Base-by-base conservation (phyloP, 2,329 filamentous ascomycete genomes). In the Cladosporium sp. region DNA sequence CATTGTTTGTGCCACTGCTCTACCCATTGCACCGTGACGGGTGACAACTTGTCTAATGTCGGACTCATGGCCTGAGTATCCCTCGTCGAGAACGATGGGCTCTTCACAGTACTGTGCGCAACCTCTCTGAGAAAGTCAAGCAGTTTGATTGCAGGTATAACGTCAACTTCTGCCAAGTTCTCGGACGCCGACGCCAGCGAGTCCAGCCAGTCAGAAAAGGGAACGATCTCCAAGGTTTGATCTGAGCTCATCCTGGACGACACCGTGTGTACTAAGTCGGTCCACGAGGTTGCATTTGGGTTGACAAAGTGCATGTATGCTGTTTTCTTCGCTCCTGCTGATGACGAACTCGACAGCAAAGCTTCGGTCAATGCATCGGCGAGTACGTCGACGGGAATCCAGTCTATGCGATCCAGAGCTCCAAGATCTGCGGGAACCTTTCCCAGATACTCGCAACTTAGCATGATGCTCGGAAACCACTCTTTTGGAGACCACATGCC, bases 361-460 rank as follows among this genome's bases (percentile, higher is more conserved):
- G n/a, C n/a, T n/a, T n/a, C n/a, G n/a, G n/a, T n/a, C n/a, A 74
- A 50, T 2, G 70, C 64, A 2, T 66, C 58, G 2, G 68, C 67
- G 4, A 72, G 60, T 0, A 67, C 27, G 42, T 77, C 73, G 9
- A 73, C 65, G 0, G 73, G 73, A 2, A 76, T 53, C 72, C 73
- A 77, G 45, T 74, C 69, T 2, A 76, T 59, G 1, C 53, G 53
- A 4, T 59, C 57, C 15, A 69, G 56, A 1, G 58, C 30, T 1
- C 68, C 69, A 3, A 76, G 55, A 5, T 60, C 54, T 3, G 62
- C 57, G 0, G 74, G 73, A 1, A 77, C 38, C 3, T 58, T 59
- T 0, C 67, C 63, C 1, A 73, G 55, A 7, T 67, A 59, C 4
- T 65, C 54, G 0, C 70, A 72, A 45, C 67, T 72, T 3, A 67